Evolutionary conservation across 192 early-diverging fungal species (phyloP).

Genomic region (Coemansia sp.): DNA sequence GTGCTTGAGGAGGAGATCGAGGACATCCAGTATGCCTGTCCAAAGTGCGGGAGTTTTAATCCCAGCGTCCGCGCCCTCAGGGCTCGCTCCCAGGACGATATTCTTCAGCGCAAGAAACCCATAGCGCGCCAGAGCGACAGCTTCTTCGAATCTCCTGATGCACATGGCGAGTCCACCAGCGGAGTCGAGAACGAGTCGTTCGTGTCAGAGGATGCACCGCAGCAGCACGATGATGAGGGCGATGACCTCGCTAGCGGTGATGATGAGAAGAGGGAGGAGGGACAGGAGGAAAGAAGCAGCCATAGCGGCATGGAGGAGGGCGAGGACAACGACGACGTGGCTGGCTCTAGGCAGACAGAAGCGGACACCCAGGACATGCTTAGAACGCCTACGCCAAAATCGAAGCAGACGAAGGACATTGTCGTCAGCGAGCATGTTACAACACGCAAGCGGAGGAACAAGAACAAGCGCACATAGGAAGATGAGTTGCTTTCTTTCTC

Average conservation of each 20-base stretch:
- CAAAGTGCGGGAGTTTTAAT: constrained; percentile 55
- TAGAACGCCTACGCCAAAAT: background rate
- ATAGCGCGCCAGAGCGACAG: background rate
- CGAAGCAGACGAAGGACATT: background rate
- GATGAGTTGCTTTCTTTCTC: background rate
- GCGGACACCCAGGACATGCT: background rate
- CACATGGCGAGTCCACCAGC: background rate
- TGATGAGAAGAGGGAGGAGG: background rate
- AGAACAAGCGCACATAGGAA: constrained; percentile 8
- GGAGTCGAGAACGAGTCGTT: constrained; percentile 4
- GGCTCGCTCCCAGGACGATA: constrained; percentile 5
- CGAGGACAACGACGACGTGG: constrained; percentile 8
- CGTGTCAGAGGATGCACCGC: background rate
- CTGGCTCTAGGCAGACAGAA: background rate
- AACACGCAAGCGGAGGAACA: constrained; percentile 13
- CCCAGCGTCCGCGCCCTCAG: constrained; percentile 33
- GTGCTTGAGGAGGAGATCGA: constrained; percentile 79
- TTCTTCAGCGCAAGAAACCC: constrained; percentile 4
- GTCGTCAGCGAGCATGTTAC: background rate
- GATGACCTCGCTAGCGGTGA: background rate
- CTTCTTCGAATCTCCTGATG: background rate
- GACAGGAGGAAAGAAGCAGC: background rate
- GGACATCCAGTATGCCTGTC: constrained; percentile 59
- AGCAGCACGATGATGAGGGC: background rate
- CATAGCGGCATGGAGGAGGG: background rate